These are phyloP conservation scores for Phytopythium montanum DNA, from an alignment of 352 stramenopile species.

Conservation along the genomic window DNA sequence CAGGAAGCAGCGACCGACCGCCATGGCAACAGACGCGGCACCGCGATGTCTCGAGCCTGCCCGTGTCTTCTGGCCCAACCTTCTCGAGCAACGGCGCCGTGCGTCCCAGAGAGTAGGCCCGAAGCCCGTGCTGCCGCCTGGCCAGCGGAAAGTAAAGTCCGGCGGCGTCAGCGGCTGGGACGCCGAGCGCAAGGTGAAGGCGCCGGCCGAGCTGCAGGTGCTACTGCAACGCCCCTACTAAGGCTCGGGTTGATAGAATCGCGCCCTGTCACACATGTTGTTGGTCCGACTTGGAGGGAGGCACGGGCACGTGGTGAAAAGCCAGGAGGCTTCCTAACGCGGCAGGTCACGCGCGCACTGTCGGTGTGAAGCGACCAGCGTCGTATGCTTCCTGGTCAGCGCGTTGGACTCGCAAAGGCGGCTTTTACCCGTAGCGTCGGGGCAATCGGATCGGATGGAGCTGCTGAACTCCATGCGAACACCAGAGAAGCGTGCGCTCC, in stretches of 20 bases:
- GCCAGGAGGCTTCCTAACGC: too few species aligned
- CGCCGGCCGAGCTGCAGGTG: constrained; percentile 52
- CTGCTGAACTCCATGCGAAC: too few species aligned
- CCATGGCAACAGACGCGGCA: constrained; percentile 41
- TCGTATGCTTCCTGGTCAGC: too few species aligned
- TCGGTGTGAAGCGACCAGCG: too few species aligned
- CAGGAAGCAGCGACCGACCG: background rate
- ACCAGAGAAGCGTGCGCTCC: background rate
- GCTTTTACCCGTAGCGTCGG: too few species aligned
- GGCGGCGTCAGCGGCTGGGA: constrained; percentile 71
- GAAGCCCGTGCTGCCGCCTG: constrained; percentile 35
- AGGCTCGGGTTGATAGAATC: too few species aligned
- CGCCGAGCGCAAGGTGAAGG: constrained; percentile 74
- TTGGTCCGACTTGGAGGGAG: too few species aligned
- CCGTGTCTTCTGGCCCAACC: constrained; percentile 21
- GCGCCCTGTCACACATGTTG: too few species aligned
- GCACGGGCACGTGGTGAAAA: too few species aligned
- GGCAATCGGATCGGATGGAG: too few species aligned
- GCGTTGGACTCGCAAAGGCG: too few species aligned
- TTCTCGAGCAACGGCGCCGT: constrained; percentile 41
- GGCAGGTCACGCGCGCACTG: too few species aligned
- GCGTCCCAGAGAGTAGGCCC: constrained; percentile 24
- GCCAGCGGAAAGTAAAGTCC: constrained; percentile 25
- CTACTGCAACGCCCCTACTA: constrained; percentile 64
- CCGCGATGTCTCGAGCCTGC: constrained; percentile 39